Evolutionary conservation across 148 eudicot species (phyloP).

Genomic region (Dianthus caryophyllus): DNA sequence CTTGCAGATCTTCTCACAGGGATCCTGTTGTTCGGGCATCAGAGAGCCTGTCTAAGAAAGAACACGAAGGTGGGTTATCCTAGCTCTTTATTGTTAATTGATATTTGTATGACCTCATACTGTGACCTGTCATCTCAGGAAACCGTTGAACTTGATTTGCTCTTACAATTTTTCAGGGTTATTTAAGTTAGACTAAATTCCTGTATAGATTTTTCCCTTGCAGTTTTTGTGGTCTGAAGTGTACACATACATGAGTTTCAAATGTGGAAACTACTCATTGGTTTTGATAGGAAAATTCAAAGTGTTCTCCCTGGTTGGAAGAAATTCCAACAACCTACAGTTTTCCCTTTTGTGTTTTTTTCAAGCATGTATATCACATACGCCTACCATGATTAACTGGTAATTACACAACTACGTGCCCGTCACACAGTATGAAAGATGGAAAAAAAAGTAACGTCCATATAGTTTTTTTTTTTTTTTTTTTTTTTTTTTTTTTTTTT

Average conservation of each 20-base stretch:
- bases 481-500: too few species aligned
- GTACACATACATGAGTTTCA: too few species aligned
- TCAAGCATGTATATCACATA: neutral
- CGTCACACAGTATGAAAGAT: neutral
- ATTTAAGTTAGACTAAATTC: neutral
- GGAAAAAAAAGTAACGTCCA: neutral
- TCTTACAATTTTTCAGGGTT: neutral
- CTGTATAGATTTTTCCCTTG: neutral
- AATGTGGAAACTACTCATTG: neutral
- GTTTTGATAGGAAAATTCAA: neutral
- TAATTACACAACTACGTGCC: neutral
- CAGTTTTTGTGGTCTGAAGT: neutral
- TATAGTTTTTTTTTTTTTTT: too few species aligned
- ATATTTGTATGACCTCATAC: neutral
- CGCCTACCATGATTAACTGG: neutral
- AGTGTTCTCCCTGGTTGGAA: neutral
- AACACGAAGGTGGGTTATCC: conserved; percentile 67
- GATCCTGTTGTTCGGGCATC: conserved; percentile 77
- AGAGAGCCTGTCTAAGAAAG: conserved; percentile 66
- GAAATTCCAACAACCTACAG: neutral
- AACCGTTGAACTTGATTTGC: neutral
- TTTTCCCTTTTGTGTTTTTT: neutral
- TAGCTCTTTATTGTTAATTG: conserved; percentile 9
- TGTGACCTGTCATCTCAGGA: neutral
- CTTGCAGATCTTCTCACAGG: conserved; percentile 71